phyloP scores from a whole-genome alignment of 257 asterid species.

The Solanum lignicaule region DNA sequence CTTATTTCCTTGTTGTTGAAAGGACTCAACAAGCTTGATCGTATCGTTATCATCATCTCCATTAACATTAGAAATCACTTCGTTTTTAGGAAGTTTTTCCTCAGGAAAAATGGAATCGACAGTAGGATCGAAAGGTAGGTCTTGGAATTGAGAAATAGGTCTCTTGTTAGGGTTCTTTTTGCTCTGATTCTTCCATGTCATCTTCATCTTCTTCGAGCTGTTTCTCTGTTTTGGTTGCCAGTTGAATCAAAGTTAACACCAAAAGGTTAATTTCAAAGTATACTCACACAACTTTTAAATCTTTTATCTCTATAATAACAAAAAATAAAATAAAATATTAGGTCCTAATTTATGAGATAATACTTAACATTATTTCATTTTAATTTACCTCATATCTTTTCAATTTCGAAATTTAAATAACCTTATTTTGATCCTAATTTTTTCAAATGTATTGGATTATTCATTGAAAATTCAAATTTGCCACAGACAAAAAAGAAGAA shows the following conservation, averaged over 20 bases:
- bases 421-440: too few relatives aligned
- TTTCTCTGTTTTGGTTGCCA: neutral
- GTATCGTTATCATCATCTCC: slow-evolving; percentile 19
- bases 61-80: neutral
- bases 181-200: slow-evolving; percentile 62
- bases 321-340: too few relatives aligned
- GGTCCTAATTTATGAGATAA: too few relatives aligned
- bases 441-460: too few relatives aligned
- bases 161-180: slow-evolving; percentile 36
- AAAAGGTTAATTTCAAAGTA: neutral
- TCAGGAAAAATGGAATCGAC: neutral
- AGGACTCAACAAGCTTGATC: slow-evolving; percentile 31
- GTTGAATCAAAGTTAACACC: too few relatives aligned
- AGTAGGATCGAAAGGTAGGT: slow-evolving; percentile 48
- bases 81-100: slow-evolving; percentile 1
- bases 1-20: slow-evolving; percentile 59
- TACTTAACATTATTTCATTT: too few relatives aligned
- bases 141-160: slow-evolving; percentile 28
- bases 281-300: neutral
- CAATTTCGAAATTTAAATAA: too few relatives aligned
- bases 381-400: too few relatives aligned
- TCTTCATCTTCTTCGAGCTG: slow-evolving; percentile 39
- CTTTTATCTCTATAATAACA: too few relatives aligned
- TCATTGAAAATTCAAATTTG: too few relatives aligned
- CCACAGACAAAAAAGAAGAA: too few relatives aligned